These are phyloP conservation scores for Arthrobotrys musiformis DNA, from an alignment of 2,329 filamentous ascomycete species.

Conservation along the genomic window DNA sequence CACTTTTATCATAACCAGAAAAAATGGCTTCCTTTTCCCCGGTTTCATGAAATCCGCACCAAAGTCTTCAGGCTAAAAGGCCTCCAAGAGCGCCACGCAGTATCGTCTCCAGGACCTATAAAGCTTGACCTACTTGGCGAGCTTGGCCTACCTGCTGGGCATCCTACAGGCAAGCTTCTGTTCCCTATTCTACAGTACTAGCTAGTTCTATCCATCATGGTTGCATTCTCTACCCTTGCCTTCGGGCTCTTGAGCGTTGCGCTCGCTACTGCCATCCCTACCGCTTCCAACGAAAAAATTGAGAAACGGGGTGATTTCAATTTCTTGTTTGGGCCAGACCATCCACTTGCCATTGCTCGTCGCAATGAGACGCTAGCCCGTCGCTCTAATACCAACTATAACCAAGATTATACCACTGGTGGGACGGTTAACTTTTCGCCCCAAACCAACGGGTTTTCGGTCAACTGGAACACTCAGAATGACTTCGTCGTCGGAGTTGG, in stretches of 20 bases:
- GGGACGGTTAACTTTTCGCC: constrained; percentile 69
- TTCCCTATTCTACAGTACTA: not conserved
- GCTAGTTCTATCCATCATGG: constrained; percentile 31
- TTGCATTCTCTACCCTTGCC: constrained; percentile 41
- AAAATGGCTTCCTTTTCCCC: constrained; percentile 25
- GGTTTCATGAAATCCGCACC: not conserved
- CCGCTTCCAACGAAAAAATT: not conserved
- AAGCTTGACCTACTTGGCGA: constrained; percentile 49
- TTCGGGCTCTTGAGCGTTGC: constrained; percentile 60
- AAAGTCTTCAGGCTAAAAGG: constrained; percentile 40
- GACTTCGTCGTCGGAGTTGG: constrained; percentile 68
- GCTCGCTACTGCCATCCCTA: constrained; percentile 61
- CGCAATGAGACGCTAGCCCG: constrained; percentile 58
- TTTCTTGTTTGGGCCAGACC: constrained; percentile 27
- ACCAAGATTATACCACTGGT: constrained; percentile 71
- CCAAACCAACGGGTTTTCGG: constrained; percentile 67
- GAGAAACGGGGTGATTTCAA: constrained; percentile 60
- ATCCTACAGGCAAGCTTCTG: constrained; percentile 21
- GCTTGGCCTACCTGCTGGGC: constrained; percentile 31
- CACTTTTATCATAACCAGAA: not conserved
- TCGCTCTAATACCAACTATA: constrained; percentile 65
- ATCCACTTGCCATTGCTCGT: constrained; percentile 37
- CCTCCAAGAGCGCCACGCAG: not conserved
- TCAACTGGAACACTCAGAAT: constrained; percentile 66
- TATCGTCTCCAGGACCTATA: constrained; percentile 23